Evolutionary conservation across 257 asterid species (phyloP).

Genomic region (Parsonsia alboflavescens): DNA sequence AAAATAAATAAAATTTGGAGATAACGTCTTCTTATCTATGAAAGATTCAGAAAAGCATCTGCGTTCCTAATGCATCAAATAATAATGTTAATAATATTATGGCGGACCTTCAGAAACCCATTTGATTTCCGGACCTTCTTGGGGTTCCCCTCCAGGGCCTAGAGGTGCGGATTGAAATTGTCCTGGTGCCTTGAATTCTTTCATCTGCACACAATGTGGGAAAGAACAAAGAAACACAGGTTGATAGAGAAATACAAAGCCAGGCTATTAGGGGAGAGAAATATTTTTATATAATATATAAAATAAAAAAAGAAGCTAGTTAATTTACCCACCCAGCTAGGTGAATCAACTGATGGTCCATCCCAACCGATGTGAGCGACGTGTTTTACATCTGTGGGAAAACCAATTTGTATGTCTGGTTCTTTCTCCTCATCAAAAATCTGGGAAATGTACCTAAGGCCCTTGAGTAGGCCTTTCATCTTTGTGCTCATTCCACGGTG

Average conservation of each 20-base stretch:
- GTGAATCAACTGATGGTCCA: constrained; percentile 65
- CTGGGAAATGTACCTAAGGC: constrained; percentile 91
- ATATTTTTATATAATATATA: too few relatives aligned
- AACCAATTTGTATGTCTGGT: constrained; percentile 70
- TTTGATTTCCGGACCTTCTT: constrained; percentile 56
- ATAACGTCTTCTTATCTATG: too few relatives aligned
- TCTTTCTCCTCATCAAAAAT: constrained; percentile 85
- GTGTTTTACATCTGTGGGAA: constrained; percentile 96
- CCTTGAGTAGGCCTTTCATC: constrained; percentile 89
- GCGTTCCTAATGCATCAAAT: too few relatives aligned
- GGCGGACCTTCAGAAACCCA: constrained; percentile 80
- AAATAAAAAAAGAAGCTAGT: not conserved
- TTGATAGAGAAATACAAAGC: not conserved
- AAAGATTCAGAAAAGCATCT: too few relatives aligned
- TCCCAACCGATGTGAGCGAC: constrained; percentile 98
- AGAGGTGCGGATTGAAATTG: constrained; percentile 63
- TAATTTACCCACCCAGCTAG: constrained; percentile 59
- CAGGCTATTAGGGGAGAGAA: too few relatives aligned
- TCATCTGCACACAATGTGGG: constrained; percentile 49
- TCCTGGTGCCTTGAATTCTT: constrained; percentile 44
- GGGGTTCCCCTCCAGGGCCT: constrained; percentile 35
- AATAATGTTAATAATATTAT: too few relatives aligned
- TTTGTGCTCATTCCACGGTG: constrained; percentile 46
- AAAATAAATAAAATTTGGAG: too few relatives aligned
- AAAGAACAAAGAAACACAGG: not conserved